Conservation (phyloP, 495 filamentous ascomycete genomes). For the Daldinia grandis region DNA sequence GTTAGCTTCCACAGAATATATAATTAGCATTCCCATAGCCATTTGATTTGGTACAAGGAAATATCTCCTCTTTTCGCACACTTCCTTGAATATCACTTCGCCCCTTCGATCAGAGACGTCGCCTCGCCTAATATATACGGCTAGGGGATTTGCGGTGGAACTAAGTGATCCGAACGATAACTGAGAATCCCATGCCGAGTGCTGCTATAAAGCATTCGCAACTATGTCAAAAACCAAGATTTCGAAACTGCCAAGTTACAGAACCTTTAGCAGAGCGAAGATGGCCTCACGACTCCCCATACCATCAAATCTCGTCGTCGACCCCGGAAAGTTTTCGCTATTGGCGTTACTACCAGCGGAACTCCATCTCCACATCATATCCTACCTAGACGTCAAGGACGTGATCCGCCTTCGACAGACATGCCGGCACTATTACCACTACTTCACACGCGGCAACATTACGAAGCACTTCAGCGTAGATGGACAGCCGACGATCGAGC, state of each 20-base stretch:
- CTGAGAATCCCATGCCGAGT: too few relatives aligned
- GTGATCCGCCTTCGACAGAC: conserved; percentile 46
- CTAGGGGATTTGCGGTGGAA: too few relatives aligned
- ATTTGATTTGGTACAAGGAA: too few relatives aligned
- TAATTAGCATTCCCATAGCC: too few relatives aligned
- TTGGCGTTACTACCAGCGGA: conserved; percentile 40
- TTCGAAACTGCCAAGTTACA: neutral
- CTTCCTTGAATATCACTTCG: too few relatives aligned
- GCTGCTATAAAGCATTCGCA: neutral
- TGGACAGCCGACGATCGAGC: neutral
- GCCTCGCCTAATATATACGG: too few relatives aligned
- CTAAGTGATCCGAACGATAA: too few relatives aligned
- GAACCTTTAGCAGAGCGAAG: neutral
- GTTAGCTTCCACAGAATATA: too few relatives aligned
- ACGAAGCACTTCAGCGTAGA: neutral
- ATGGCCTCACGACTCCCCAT: neutral
- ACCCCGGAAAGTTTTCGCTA: neutral
- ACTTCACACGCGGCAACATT: neutral
- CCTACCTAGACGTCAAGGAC: conserved; percentile 39
- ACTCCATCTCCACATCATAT: conserved; percentile 45
- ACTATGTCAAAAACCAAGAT: neutral
- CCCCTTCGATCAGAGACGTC: too few relatives aligned
- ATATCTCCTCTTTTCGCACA: too few relatives aligned
- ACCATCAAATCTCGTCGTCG: neutral
- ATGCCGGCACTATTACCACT: conserved; percentile 36